These are phyloP conservation scores for Lenwebbia sp. DNA, from an alignment of 345 rosid species.

Conservation along the genomic window DNA sequence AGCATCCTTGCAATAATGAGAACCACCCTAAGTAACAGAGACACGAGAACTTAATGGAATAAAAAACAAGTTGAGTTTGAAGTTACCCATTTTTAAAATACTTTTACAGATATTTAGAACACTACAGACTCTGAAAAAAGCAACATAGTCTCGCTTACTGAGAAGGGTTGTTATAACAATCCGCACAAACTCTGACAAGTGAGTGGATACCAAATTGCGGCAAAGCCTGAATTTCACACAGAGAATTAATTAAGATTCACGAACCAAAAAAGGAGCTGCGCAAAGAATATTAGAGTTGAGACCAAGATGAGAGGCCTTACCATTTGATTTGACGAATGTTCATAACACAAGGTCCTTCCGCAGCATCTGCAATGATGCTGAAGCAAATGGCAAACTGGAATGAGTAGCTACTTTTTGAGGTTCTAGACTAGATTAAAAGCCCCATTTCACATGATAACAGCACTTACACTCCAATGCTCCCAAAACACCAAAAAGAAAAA, in stretches of 20 bases:
- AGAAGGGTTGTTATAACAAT: constrained; percentile 39
- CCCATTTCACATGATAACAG: background rate
- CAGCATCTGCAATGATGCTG: constrained; percentile 83
- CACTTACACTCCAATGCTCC: background rate
- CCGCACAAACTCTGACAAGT: constrained; percentile 54
- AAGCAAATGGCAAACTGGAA: constrained; percentile 2
- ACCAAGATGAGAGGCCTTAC: constrained; percentile 7
- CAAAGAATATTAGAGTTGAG: background rate
- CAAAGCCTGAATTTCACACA: constrained; percentile 28
- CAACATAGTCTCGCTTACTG: constrained; percentile 15
- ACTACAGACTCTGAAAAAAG: background rate
- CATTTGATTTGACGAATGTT: constrained; percentile 71
- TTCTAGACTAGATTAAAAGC: background rate
- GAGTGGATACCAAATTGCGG: constrained; percentile 53
- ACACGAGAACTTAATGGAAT: background rate
- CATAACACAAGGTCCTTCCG: constrained; percentile 61
- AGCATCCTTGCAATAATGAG: background rate
- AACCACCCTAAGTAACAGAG: background rate
- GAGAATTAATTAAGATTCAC: background rate
- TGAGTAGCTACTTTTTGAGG: background rate
- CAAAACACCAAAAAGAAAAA: background rate
- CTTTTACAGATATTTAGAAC: background rate
- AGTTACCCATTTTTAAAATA: background rate
- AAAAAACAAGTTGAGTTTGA: background rate
- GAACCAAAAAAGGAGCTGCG: background rate